phyloP scores from a whole-genome alignment of 805 yeast species.

The Candida coleopterorum region DNA sequence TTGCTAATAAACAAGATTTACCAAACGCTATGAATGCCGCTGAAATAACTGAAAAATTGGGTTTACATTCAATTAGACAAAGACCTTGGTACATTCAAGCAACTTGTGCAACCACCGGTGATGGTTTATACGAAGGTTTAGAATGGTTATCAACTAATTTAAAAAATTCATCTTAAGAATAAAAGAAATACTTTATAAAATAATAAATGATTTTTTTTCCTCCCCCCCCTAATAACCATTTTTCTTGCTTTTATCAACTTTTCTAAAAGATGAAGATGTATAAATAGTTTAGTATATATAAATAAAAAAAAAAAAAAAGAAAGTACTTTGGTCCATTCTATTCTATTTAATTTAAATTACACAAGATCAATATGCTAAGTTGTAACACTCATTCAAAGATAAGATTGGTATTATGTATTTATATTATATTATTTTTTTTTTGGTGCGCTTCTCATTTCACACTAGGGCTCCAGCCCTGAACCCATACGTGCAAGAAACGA shows the following conservation, averaged over 20 bases:
- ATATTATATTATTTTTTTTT: too few relatives aligned
- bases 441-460: too few relatives aligned
- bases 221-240: neutral
- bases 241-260: neutral
- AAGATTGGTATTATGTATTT: too few relatives aligned
- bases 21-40: slow-evolving; percentile 99
- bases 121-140: slow-evolving; percentile 95
- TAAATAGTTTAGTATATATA: neutral
- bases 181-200: neutral
- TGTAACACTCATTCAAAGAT: too few relatives aligned
- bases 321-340: too few relatives aligned
- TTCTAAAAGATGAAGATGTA: neutral
- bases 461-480: slow-evolving; percentile 3
- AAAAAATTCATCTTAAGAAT: slow-evolving; percentile 54
- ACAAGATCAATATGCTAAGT: too few relatives aligned
- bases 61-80: slow-evolving; percentile 94
- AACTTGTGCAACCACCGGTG: slow-evolving; percentile 98
- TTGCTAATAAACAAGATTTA: slow-evolving; percentile 98
- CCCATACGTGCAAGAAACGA: too few relatives aligned
- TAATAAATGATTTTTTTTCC: too few relatives aligned
- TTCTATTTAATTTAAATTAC: too few relatives aligned
- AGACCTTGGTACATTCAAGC: slow-evolving; percentile 99
- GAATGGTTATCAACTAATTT: slow-evolving; percentile 94
- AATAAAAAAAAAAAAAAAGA: too few relatives aligned
- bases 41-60: slow-evolving; percentile 94